Evolutionary conservation across 108 stramenopile genomes (phyloP).

Genomic region (Cyclotella kingstonii): DNA sequence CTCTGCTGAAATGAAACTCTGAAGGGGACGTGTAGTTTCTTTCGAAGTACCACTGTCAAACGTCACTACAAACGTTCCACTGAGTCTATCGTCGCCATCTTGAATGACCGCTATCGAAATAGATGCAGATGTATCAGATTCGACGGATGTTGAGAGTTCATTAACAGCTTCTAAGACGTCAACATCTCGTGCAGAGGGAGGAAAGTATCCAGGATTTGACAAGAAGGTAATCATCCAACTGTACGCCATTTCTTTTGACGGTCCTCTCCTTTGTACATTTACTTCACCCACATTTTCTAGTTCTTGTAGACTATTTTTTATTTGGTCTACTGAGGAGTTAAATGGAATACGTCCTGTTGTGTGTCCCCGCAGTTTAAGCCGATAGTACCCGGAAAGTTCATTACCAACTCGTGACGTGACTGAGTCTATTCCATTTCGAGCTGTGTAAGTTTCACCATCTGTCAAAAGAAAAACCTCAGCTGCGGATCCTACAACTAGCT

Average conservation of each 20-base stretch:
- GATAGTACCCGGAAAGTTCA: slow-evolving; percentile 67
- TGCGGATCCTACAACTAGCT: slow-evolving; percentile 49
- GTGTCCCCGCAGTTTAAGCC: slow-evolving; percentile 62
- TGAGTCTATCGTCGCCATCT: slow-evolving; percentile 37
- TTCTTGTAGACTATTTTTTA: slow-evolving; percentile 64
- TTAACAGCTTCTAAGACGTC: slow-evolving; percentile 42
- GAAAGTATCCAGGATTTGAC: slow-evolving; percentile 83
- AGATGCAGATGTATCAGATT: slow-evolving; percentile 18
- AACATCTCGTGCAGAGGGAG: slow-evolving; percentile 59
- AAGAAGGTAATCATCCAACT: slow-evolving; percentile 78
- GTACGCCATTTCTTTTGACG: slow-evolving; percentile 64
- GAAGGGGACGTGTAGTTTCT: slow-evolving; percentile 46
- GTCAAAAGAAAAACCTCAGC: slow-evolving; percentile 56
- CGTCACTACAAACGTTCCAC: slow-evolving; percentile 57
- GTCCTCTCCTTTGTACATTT: slow-evolving; percentile 53
- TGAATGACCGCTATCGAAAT: slow-evolving; percentile 16
- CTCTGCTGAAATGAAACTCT: slow-evolving; percentile 57
- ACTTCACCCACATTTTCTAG: slow-evolving; percentile 80
- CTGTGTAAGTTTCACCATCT: slow-evolving; percentile 53
- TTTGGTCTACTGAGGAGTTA: slow-evolving; percentile 67
- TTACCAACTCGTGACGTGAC: slow-evolving; percentile 55
- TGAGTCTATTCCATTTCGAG: slow-evolving; percentile 37
- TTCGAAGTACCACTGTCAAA: slow-evolving; percentile 35
- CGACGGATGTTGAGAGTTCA: slow-evolving; percentile 35
- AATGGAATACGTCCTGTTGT: slow-evolving; percentile 63